Evolutionary conservation across 306 rosid genomes (phyloP).

Genomic region (Fragaria vesca): DNA sequence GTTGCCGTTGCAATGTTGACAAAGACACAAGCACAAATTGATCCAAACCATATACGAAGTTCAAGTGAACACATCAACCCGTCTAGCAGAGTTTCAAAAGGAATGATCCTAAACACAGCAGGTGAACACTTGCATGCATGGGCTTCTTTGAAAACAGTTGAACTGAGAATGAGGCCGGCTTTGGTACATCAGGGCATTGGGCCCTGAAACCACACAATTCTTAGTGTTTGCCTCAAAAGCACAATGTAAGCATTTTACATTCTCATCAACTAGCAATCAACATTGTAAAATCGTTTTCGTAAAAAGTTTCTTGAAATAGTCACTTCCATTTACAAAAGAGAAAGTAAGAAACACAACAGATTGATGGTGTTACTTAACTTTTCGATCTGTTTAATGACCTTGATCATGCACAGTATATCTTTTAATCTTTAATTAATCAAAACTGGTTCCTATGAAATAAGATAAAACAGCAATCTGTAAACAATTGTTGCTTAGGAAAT

Average conservation of each 20-base stretch:
- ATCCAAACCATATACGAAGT: no score
- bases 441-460: not conserved
- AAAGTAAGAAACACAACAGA: not conserved
- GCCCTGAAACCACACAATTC: no score
- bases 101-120: not conserved
- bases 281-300: not conserved
- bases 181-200: not conserved
- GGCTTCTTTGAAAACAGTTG: not conserved
- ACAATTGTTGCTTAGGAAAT: conserved; percentile 7
- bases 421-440: not conserved
- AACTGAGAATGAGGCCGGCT: not conserved
- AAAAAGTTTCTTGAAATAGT: not conserved
- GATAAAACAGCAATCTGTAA: not conserved
- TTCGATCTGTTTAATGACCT: not conserved
- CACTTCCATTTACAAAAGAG: not conserved
- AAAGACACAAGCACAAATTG: not conserved
- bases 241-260: not conserved
- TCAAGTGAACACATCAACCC: not conserved
- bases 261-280: not conserved
- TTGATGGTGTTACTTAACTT: not conserved
- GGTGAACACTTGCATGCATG: not conserved
- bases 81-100: not conserved
- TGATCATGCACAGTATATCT: not conserved
- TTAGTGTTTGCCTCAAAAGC: not conserved
- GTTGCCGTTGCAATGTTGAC: not conserved